Base-by-base conservation (phyloP, 2,329 filamentous ascomycete genomes). In the Aspergillus spinulosporus region DNA sequence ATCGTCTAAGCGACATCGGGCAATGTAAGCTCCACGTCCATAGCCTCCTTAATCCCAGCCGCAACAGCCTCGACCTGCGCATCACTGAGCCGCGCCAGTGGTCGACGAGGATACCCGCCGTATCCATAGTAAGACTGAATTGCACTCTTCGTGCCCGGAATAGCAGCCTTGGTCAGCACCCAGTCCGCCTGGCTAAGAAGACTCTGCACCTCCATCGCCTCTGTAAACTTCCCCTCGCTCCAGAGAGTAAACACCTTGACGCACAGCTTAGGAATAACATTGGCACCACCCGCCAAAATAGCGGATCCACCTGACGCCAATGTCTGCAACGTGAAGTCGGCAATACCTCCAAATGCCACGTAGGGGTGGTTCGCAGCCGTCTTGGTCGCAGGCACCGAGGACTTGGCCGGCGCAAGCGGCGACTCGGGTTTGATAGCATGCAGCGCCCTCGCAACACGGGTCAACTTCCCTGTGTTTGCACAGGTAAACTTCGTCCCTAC, bases 401-500 rank as follows among this genome's bases (percentile, higher is more conserved):
- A 62, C 31, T 63, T 58, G 1, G 66, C 54, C 1, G 67, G 65
- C 1, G 68, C 65, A 50, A 74, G 63, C 2, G 72, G 71, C 3
- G 72, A 73, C 21, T 64, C 26, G 3, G 88, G 85, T 0, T 87
- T 91, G 72, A 86, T 84, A 56, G 90, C 89, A 65, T 88, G 78
- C 47, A 87, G 85, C 45, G 85, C 89, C 11, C 82, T 75, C 5
- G 90, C 90, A 3, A 96, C 89, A 32, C 91, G 86, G 9, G 90
- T 93, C 63, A 95, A 82, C 77, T 95, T 96, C 62, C 91, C 91
- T 1, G 90, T 94, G 79, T 90, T 94, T 62, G 89, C 91, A 72
- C 90, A 95, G 40, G 91, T 96, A 80, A 96, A 95, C 74, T 96
- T 96, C 54, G 90, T 92, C 60, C 91, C 91, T 60, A 92, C 78